Base-by-base conservation (phyloP, 441 rosid species). In the Erodium texanum region DNA sequence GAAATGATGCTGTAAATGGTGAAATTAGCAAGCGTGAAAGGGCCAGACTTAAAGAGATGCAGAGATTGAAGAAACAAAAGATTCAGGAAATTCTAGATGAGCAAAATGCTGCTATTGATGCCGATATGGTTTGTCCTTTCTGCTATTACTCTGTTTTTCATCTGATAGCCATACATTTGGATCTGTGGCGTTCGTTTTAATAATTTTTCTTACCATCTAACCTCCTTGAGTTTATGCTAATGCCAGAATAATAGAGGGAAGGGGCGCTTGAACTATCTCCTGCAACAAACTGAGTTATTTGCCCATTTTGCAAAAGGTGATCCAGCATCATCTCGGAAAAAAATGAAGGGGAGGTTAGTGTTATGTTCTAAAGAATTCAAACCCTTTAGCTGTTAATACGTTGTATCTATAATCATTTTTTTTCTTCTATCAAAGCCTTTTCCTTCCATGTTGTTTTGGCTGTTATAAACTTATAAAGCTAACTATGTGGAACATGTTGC, bases 271-370 rank as follows among this genome's bases (percentile, higher is more conserved):
- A 92, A 94, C 80, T 92, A 87, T 77, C 89, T 94, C 67, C 80
- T 94, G 74, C 94, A 94, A 84, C 99, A 92, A 73, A 94, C 99
- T 0, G 99, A 94, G 90, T 81, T 94, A 72, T 92, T 94, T 82
- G 93, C 98, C 62, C 98, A 94, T 73, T 94, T 92, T 88, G 93
- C 98, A 14, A 94, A 92, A 84, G 87, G 85, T 32, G 93, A 85
- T 72, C 87, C 83, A 29, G 83, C 97, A 16, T 69, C 96, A 48
- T 75, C 94, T 0, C 91, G 82, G 78, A 92, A 85, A 81, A 90
- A 84, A 79, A 73, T 65, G 2, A 94, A 88, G 79, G 99, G 99
- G 81, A 94, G 94, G 99, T 92, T 79, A 12, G 29, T 59, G n/a
- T 59, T 58, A 22, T 58, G 15, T 59, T 23, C 63, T 59, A 59